These are phyloP conservation scores for Pichia sp. DNA, from an alignment of 1,139 yeast genomes.

Conservation along the genomic window DNA sequence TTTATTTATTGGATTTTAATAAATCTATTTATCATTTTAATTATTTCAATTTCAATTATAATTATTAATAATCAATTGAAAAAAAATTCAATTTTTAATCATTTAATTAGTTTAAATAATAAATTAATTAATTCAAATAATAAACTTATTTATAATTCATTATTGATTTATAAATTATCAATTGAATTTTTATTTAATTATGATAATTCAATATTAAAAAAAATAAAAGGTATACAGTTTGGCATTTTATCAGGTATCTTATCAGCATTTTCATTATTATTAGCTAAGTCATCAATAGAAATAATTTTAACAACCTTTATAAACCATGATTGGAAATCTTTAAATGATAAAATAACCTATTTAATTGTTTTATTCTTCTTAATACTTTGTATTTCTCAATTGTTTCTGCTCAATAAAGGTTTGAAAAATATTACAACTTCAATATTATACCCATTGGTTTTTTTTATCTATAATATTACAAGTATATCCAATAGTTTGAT, in stretches of 20 bases:
- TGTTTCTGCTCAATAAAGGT: constrained; percentile 70
- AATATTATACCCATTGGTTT: constrained; percentile 76
- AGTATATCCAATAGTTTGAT: constrained; percentile 70
- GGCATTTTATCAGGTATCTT: constrained; percentile 73
- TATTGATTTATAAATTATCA: background rate
- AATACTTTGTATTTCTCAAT: constrained; percentile 65
- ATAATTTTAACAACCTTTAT: constrained; percentile 46
- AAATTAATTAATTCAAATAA: background rate
- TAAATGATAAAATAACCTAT: constrained; percentile 35
- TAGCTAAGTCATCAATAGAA: constrained; percentile 81
- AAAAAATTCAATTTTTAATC: background rate
- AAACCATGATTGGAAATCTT: constrained; percentile 23
- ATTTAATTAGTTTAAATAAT: background rate
- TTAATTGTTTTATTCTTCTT: constrained; percentile 53
- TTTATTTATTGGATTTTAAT: constrained; percentile 45
- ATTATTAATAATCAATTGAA: constrained; percentile 12
- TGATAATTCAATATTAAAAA: constrained; percentile 22
- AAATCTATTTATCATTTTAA: constrained; percentile 7
- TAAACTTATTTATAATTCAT: background rate
- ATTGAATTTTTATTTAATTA: constrained; percentile 9
- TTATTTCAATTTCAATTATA: constrained; percentile 23
- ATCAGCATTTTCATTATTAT: constrained; percentile 78
- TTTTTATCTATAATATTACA: constrained; percentile 72
- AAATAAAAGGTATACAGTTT: constrained; percentile 46
- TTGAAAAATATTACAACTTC: constrained; percentile 69